Evolutionary conservation across 164 flowering plant species (phyloP).

Genomic region (Santalum album): DNA sequence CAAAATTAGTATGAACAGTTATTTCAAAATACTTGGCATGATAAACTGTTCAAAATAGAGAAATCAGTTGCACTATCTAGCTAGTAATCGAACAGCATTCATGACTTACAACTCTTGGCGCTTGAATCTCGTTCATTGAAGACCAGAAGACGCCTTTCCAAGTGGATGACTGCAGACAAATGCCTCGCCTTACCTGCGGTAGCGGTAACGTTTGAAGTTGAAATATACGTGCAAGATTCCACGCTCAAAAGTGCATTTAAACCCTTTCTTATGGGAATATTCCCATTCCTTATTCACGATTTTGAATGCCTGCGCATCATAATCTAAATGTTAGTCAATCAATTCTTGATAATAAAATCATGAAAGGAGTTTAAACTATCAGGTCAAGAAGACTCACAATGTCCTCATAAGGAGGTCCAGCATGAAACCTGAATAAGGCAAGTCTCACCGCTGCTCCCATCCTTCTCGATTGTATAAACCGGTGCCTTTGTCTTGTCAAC

Average conservation of each 20-base stretch:
- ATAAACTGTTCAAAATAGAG: too few species aligned
- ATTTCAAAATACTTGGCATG: too few species aligned
- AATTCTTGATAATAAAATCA: too few species aligned
- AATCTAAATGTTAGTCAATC: neutral
- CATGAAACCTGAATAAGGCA: constrained; percentile 90
- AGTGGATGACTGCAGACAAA: neutral
- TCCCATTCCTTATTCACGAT: constrained; percentile 99
- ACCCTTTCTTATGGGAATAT: constrained; percentile 96
- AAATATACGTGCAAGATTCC: constrained; percentile 92
- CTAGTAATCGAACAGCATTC: too few species aligned
- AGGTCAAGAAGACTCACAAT: constrained; percentile 52
- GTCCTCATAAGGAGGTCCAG: constrained; percentile 99
- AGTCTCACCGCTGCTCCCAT: constrained; percentile 79
- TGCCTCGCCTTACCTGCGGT: constrained; percentile 49
- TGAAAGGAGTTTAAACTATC: too few species aligned
- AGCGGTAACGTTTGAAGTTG: constrained; percentile 92
- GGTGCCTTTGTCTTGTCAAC: constrained; percentile 94
- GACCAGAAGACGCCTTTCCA: constrained; percentile 2
- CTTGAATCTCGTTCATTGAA: too few species aligned
- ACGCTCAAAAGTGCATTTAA: constrained; percentile 92
- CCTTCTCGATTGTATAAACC: constrained; percentile 73
- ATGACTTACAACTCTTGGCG: too few species aligned
- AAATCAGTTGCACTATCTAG: too few species aligned
- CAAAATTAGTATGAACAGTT: too few species aligned
- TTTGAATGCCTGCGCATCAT: constrained; percentile 58